phyloP scores from a whole-genome alignment of 495 filamentous ascomycete species.

The Talaromyces nanjingensis region DNA sequence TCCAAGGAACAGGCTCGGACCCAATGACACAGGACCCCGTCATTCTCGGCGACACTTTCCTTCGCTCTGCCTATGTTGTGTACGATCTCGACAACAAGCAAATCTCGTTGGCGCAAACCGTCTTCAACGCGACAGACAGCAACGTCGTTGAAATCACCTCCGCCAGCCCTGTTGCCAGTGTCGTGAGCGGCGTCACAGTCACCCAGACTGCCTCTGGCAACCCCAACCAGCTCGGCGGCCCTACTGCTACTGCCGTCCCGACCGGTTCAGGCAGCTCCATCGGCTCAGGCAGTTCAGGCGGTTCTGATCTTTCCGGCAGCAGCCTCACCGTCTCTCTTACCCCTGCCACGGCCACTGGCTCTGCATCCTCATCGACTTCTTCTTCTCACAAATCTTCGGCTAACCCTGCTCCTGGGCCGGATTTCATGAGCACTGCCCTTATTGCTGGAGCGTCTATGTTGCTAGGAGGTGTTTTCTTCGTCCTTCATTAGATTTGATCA shows the following conservation, averaged over 20 bases:
- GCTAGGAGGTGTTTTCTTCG: not conserved
- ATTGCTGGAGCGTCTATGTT: slow-evolving; percentile 1
- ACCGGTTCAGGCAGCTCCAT: not conserved
- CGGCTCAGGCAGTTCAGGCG: not conserved
- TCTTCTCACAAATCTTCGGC: not conserved
- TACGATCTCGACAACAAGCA: slow-evolving; percentile 67
- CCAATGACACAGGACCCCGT: slow-evolving; percentile 45
- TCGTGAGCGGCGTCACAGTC: slow-evolving; percentile 48
- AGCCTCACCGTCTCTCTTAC: not conserved
- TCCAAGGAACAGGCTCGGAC: slow-evolving; percentile 23
- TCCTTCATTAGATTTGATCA: not conserved
- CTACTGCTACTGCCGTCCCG: not conserved
- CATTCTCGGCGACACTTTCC: slow-evolving; percentile 72
- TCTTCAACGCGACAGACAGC: slow-evolving; percentile 43
- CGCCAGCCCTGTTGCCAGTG: slow-evolving; percentile 29
- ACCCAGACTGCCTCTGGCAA: slow-evolving; percentile 14
- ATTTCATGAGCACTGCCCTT: not conserved
- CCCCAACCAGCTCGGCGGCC: not conserved
- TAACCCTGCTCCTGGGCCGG: not conserved
- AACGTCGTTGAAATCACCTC: slow-evolving; percentile 10
- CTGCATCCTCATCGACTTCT: not conserved
- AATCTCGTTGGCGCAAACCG: slow-evolving; percentile 67
- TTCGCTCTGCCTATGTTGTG: slow-evolving; percentile 70
- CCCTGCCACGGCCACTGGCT: not conserved
- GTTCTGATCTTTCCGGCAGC: not conserved